Evolutionary conservation across 192 early-diverging fungal species (phyloP).

Genomic region (Ambispora gerdemannii): DNA sequence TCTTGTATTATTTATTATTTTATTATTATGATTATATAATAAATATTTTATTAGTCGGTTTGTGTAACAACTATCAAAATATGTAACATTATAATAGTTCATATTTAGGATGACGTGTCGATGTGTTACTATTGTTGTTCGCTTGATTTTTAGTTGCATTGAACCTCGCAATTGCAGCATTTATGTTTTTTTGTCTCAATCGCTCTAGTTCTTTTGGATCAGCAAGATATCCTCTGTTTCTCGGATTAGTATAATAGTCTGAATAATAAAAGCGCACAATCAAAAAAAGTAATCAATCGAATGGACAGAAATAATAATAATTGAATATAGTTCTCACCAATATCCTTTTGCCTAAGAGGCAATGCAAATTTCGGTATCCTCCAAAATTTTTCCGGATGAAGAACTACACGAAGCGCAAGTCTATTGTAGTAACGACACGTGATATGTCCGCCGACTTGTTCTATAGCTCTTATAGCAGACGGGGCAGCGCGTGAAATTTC

Average conservation of each 20-base stretch:
- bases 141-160: too few relatives aligned
- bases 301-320: slow-evolving; percentile 17
- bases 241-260: slow-evolving; percentile 63
- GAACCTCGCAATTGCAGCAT: too few relatives aligned
- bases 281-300: not conserved
- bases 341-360: slow-evolving; percentile 63
- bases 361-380: slow-evolving; percentile 63
- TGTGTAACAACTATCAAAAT: too few relatives aligned
- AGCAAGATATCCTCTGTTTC: slow-evolving; percentile 74
- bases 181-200: too few relatives aligned
- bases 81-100: too few relatives aligned
- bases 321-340: slow-evolving; percentile 35
- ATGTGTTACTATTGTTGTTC: too few relatives aligned
- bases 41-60: too few relatives aligned
- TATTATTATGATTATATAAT: too few relatives aligned
- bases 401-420: slow-evolving; percentile 67
- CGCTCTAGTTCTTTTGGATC: slow-evolving; percentile 12
- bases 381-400: slow-evolving; percentile 79
- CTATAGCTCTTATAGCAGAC: slow-evolving; percentile 76
- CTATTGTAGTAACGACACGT: slow-evolving; percentile 79
- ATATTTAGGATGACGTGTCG: too few relatives aligned
- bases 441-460: slow-evolving; percentile 76
- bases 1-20: too few relatives aligned
- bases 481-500: slow-evolving; percentile 81
- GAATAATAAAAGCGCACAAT: slow-evolving; percentile 17